Evolutionary conservation across 2,329 filamentous ascomycete species (phyloP).

Genomic region (Trichocomaceae sp.): DNA sequence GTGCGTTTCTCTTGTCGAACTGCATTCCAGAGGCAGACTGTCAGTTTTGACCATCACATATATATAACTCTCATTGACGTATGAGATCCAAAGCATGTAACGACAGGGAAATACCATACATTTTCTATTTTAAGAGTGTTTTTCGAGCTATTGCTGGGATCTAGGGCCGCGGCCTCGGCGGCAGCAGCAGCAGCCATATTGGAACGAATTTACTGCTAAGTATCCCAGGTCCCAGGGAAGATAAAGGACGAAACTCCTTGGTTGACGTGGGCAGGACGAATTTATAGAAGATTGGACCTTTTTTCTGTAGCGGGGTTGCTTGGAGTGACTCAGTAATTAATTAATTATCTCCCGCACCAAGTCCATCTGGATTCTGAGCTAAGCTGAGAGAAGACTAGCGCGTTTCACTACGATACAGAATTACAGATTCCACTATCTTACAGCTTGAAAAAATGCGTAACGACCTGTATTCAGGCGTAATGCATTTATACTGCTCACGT

Average conservation of each 20-base stretch:
- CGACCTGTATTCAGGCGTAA: background rate
- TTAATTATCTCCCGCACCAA: slow-evolving; percentile 8
- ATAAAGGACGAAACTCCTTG: background rate
- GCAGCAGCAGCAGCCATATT: slow-evolving; percentile 38
- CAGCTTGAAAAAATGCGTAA: background rate
- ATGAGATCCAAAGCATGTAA: background rate
- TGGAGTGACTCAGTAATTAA: background rate
- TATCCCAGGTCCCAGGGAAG: background rate
- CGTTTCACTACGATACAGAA: background rate
- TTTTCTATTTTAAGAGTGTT: slow-evolving; percentile 63
- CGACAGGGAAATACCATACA: slow-evolving; percentile 25
- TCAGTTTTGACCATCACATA: background rate
- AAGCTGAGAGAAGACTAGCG: background rate
- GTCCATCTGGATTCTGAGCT: background rate
- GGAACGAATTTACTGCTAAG: background rate
- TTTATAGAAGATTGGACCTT: background rate
- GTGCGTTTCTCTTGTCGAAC: slow-evolving; percentile 80
- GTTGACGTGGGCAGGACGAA: background rate
- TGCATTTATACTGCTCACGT: slow-evolving; percentile 6
- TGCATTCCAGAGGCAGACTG: slow-evolving; percentile 27
- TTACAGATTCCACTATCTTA: background rate
- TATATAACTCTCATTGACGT: background rate
- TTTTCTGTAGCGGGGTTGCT: slow-evolving; percentile 7
- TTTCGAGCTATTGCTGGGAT: slow-evolving; percentile 49
- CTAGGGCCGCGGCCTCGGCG: slow-evolving; percentile 51